phyloP scores from a whole-genome alignment of 2,329 filamentous ascomycete genomes.

The Xylariales sp. region DNA sequence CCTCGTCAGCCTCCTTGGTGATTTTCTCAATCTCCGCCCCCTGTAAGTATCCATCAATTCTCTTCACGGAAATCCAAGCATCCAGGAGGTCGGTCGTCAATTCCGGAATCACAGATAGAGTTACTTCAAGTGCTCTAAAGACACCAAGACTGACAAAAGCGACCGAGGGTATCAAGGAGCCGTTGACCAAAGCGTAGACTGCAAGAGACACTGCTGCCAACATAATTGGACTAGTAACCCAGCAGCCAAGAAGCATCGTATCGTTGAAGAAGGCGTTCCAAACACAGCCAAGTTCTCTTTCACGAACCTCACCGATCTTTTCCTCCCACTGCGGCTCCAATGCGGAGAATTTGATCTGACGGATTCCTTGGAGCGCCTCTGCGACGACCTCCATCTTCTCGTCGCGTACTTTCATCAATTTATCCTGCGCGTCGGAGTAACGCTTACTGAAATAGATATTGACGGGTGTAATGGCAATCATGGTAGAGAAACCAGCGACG shows the following conservation, averaged over 20 bases:
- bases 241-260: slow-evolving; percentile 59
- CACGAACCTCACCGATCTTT: slow-evolving; percentile 61
- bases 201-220: slow-evolving; percentile 68
- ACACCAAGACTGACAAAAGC: slow-evolving; percentile 76
- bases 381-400: slow-evolving; percentile 72
- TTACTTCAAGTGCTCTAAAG: slow-evolving; percentile 69
- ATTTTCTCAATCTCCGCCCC: slow-evolving; percentile 59
- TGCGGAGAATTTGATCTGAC: slow-evolving; percentile 82
- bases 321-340: slow-evolving; percentile 71
- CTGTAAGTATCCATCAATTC: slow-evolving; percentile 68
- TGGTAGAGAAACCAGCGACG: slow-evolving; percentile 59
- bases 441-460: slow-evolving; percentile 64
- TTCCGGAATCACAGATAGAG: slow-evolving; percentile 68
- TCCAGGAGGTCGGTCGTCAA: slow-evolving; percentile 67
- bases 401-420: slow-evolving; percentile 72
- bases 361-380: slow-evolving; percentile 73
- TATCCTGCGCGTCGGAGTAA: slow-evolving; percentile 62
- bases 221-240: slow-evolving; percentile 70
- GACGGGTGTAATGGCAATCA: slow-evolving; percentile 60
- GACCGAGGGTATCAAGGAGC: slow-evolving; percentile 62
- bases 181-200: slow-evolving; percentile 61
- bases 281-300: slow-evolving; percentile 61
- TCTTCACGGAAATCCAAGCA: slow-evolving; percentile 65
- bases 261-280: slow-evolving; percentile 65
- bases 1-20: slow-evolving; percentile 50